Evolutionary conservation across 352 stramenopile genomes (phyloP), one percentile per base, ranked within the genome.

Genomic region (Phytophthora citrophthora): DNA sequence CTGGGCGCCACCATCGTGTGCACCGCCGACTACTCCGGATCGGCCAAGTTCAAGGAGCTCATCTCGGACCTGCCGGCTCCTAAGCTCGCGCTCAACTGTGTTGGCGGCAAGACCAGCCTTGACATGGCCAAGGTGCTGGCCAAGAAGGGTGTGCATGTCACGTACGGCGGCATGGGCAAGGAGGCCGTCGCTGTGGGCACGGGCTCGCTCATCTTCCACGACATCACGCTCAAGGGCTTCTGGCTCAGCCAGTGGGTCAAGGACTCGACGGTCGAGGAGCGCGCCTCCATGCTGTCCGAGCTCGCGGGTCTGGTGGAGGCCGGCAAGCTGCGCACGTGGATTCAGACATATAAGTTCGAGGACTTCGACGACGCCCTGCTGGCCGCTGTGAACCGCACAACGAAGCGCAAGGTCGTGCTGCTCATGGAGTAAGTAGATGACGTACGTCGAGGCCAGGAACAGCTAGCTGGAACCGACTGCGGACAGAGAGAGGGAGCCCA

Each of bases 161-260:
- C 86, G 39, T 94, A 93, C 74, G 86, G 83, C 54, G 83, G 86
- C 64, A 89, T 91, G 82, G 68, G 79, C 76, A 91, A 91, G 74
- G 74, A 93, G 58, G 56, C 83, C 29, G 83, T 93, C 41, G 60
- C 69, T 20, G 77, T 88, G 24, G 81, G 83, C 68, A 91, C 86
- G 40, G 77, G 75, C 38, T 79, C 84, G 69, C 82, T 94, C 59
- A 85, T 94, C 66, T 94, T 94, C 78, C 72, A 94, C 71, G 83
- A 93, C 74, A 96, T 97, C 48, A 89, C 83, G 70, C 83, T 96
- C 57, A 89, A 88, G 64, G 90, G 78, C 54, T 95, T 94, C 56
- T 97, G 90, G 79, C 78, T 95, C 47, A 92, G 86, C 69, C 76
- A 94, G 72, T 94, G 85, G 85, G 76, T 86, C 61, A 85, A 92